Conservation (phyloP, 352 stramenopile species). For the Nannochloropsis limnetica region DNA sequence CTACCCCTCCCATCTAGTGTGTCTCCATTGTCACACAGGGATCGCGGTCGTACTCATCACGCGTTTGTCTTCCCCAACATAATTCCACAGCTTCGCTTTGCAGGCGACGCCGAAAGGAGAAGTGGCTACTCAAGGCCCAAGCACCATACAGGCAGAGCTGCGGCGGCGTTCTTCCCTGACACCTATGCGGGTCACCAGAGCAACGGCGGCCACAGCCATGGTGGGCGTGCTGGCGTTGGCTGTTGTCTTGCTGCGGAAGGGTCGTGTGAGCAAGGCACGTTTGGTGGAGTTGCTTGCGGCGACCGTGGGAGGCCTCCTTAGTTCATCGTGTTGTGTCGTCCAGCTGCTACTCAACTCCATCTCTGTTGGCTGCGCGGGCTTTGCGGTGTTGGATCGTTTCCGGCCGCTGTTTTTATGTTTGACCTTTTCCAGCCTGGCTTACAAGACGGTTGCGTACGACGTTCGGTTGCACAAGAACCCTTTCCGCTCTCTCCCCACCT, state of each 20-base stretch:
- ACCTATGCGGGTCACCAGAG: neutral
- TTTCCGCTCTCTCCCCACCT: neutral
- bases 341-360: slow-evolving; percentile 32
- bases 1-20: neutral
- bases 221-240: neutral
- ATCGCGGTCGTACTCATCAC: neutral
- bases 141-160: neutral
- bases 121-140: neutral
- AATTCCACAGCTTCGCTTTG: neutral
- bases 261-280: neutral
- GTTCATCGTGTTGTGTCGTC: slow-evolving; percentile 27
- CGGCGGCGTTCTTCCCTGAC: neutral
- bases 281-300: neutral
- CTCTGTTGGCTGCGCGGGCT: slow-evolving; percentile 21
- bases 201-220: neutral
- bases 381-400: slow-evolving; percentile 19
- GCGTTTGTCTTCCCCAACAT: neutral
- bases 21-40: neutral
- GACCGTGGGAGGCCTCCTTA: slow-evolving; percentile 30
- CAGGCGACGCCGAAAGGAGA: neutral
- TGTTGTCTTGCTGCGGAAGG: neutral
- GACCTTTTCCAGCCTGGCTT: neutral
- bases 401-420: neutral
- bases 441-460: slow-evolving; percentile 23
- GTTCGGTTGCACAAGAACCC: neutral